Evolutionary conservation across 2,329 filamentous ascomycete genomes (phyloP), one percentile per base, ranked within the genome.

Genomic region (Periconia sp.): DNA sequence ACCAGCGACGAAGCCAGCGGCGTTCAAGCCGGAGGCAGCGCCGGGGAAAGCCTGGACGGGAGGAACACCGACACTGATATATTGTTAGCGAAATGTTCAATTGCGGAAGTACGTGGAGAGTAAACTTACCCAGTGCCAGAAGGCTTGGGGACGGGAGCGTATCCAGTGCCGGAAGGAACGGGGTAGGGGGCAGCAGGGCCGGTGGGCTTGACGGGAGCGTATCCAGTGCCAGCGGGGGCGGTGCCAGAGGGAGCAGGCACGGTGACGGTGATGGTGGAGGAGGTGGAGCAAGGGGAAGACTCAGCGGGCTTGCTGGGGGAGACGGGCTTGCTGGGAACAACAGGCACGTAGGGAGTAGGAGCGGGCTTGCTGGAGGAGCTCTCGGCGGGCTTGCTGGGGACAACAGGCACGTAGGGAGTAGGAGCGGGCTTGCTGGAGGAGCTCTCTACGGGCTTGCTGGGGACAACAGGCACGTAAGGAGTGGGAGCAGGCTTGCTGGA

Each of bases 261-360:
- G 43, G 77, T 79, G 58, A 78, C 66, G 53, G 74, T 70, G 58
- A 73, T 66, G 58, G 77, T 79, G 53, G 68, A 66, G 63, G 74
- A 77, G 64, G 75, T 71, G 45, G 70, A 66, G 56, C 76, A 78
- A 44, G 53, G 50, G 43, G 52, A 37, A n/a, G n/a, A n/a, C n/a
- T n/a, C n/a, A n/a, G n/a, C n/a, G n/a, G n/a, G n/a, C n/a, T n/a
- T n/a, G n/a, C n/a, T n/a, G n/a, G n/a, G n/a, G n/a, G n/a, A n/a
- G n/a, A n/a, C n/a, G n/a, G n/a, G n/a, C n/a, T n/a, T n/a, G 33
- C 50, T 44, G 19, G 42, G 18, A 18, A 53, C 37, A 41, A 31
- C 47, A 6, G 51, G 30, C 45, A 52, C 53, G 17, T 19, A 48
- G 17, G 54, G 59, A 56, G 56, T 37, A 17, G 49, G 49, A 17